Evolutionary conservation across 2,329 filamentous ascomycete genomes (phyloP), one percentile per base, ranked within the genome.

Genomic region (Escovopsis sp.): DNA sequence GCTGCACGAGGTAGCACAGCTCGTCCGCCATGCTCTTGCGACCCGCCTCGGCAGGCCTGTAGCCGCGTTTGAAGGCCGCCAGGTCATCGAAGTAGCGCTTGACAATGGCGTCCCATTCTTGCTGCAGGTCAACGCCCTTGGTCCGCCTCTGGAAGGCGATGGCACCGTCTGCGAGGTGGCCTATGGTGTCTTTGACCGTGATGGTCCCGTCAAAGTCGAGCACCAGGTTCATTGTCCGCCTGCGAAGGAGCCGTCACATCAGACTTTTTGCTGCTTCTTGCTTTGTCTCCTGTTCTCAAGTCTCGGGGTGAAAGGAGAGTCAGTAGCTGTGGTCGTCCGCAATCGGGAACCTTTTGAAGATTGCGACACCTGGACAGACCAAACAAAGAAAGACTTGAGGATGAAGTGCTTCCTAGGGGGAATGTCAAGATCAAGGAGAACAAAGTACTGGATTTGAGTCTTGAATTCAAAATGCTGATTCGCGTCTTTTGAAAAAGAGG

Each of bases 191-290:
- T 21, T 59, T 40, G 11, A 56, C 52, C 14, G 70, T 73, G 43
- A 75, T 71, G 13, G 70, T 75, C 40, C 68, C 67, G 50, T 75
- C 70, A 48, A 75, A 75, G 46, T 75, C 70, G 15, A 75, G 58
- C 26, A 74, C 49, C 28, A 75, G 54, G 41, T 59, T 57, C 60
- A 66, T 57, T 11, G 34, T 45, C 18, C 31, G 14, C 5, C 12
- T 16, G 28, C 12, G 28, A 31, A 31, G 15, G 14, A 12, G 14
- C 14, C 7, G 21, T 25, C 21, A 25, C 21, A 25, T 25, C 9
- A 23, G 2, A 23, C n/a, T n/a, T n/a, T n/a, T n/a, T 5, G 10
- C 27, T 30, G 28, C 12, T 30, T 9, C 28, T 30, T 3, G 14
- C 16, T 30, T 23, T 23, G 9, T 21, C 19, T 9, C n/a, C n/a